phyloP scores from a whole-genome alignment of 2,329 filamentous ascomycete species.

The Diplodia corticola region DNA sequence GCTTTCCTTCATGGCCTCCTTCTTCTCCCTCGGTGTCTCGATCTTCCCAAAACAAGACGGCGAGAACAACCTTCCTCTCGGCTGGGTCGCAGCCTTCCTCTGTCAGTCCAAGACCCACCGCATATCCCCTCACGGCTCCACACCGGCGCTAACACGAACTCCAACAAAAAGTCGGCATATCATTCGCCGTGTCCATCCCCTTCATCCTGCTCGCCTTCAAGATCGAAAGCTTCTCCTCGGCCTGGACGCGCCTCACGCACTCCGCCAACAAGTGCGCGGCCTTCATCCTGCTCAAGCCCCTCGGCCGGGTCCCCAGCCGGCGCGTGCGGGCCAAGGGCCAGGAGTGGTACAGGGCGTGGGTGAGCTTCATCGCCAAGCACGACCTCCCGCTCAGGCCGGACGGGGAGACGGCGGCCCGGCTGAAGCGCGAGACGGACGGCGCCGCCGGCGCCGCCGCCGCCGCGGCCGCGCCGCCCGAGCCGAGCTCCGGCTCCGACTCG shows the following conservation, averaged over 20 bases:
- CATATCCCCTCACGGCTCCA: no score
- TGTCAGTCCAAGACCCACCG: conserved; percentile 28
- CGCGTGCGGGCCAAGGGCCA: neutral
- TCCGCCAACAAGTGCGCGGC: neutral
- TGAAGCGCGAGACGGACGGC: neutral
- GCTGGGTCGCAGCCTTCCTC: conserved; percentile 32
- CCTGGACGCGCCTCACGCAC: conserved; percentile 5
- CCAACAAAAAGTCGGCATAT: conserved; percentile 55
- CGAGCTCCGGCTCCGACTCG: neutral
- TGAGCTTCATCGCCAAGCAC: conserved; percentile 1
- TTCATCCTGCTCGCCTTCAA: conserved; percentile 50
- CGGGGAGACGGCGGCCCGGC: neutral
- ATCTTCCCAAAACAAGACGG: conserved; percentile 32
- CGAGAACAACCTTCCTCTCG: conserved; percentile 40
- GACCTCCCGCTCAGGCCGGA: conserved; percentile 2
- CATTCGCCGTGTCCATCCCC: conserved; percentile 55
- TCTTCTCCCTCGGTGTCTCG: conserved; percentile 57
- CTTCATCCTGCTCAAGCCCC: conserved; percentile 1
- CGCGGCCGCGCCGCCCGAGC: neutral
- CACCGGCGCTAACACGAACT: no score
- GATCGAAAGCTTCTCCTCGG: conserved; percentile 40
- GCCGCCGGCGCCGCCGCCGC: neutral
- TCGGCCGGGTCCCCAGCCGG: neutral
- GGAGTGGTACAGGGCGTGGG: neutral
- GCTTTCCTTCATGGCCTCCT: conserved; percentile 55